Base-by-base conservation (phyloP, 129 eudicot genomes). In the Smallanthus sonchifolius region DNA sequence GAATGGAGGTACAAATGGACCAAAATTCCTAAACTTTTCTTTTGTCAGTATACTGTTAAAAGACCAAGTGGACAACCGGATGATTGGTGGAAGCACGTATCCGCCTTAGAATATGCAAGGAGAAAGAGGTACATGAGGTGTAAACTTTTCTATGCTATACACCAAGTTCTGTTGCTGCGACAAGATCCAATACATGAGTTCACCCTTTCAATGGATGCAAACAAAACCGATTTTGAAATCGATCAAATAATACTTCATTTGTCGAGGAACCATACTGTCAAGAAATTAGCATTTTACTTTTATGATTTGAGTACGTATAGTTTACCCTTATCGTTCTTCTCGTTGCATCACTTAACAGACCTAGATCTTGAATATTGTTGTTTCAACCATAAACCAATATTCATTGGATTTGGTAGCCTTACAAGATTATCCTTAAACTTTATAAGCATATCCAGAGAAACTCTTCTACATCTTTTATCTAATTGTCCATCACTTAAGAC, bases 1-100 rank as follows among this genome's bases (percentile, higher is more conserved):
- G 45, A 67, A 24, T 78, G 82, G 77, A 70, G 71, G 38, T 48
- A 78, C 6, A 55, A 24, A 20, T 55, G 62, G 62, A 55, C 62
- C 62, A 17, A 55, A 55, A 9, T 55, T 19, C 62, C 62, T 24
- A 20, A 55, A 20, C 62, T 55, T 8, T 36, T 8, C 36, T 55
- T 63, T 49, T 49, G 1, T 5, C 0, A 16, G 19, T 49, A 7
- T n/a, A 5, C 4, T 4, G 24, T 2, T 20, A 6, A n/a, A 14
- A 16, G n/a, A 45, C 59, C 1, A 6, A 28, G 0, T 24, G 3
- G 7, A 3, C 1, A 7, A n/a, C n/a, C n/a, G n/a, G n/a, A n/a
- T n/a, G 59, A n/a, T 35, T 9, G 20, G 2, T 54, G 6, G 30
- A 17, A 54, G 28, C 60, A 17, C 3, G 17, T 10, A 48, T 4